Conservation (phyloP, 441 rosid species). For the Croton laevigatus region DNA sequence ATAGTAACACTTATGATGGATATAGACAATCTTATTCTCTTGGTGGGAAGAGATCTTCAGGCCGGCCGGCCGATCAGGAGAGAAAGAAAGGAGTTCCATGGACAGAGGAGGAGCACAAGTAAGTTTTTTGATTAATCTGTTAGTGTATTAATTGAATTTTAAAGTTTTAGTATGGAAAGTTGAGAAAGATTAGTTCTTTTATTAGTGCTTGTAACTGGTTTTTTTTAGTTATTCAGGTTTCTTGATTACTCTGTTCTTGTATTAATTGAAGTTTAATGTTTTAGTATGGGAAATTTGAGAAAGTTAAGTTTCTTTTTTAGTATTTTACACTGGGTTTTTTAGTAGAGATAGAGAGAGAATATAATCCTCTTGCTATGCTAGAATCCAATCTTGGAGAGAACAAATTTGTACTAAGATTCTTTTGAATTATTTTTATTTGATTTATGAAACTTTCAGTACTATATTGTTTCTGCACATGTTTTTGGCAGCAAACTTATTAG, state of each 20-base stretch:
- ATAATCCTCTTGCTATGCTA: not conserved
- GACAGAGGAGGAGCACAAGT: constrained; percentile 98
- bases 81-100: constrained; percentile 99
- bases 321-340: too few relatives aligned
- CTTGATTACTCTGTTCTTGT: too few relatives aligned
- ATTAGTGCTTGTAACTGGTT: not conserved
- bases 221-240: too few relatives aligned
- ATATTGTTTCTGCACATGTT: not conserved
- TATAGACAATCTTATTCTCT: constrained; percentile 48
- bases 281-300: too few relatives aligned
- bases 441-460: constrained; percentile 2
- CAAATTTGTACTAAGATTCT: constrained; percentile 18
- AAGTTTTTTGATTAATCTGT: constrained; percentile 11
- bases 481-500: not conserved
- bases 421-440: not conserved
- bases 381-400: constrained; percentile 17
- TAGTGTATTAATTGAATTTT: not conserved
- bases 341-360: constrained; percentile 18
- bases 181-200: not conserved
- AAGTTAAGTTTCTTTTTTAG: too few relatives aligned
- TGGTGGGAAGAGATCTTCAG: constrained; percentile 52
- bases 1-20: constrained; percentile 46
- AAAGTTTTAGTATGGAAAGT: not conserved
- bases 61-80: constrained; percentile 66
- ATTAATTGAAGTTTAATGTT: too few relatives aligned